A percentile compares a stretch with the other conserved stretches of the same genome.
These are phyloP conservation scores for Stylonectria norvegica DNA, from an alignment of 2,329 filamentous ascomycete species.

Conservation along the genomic window DNA sequence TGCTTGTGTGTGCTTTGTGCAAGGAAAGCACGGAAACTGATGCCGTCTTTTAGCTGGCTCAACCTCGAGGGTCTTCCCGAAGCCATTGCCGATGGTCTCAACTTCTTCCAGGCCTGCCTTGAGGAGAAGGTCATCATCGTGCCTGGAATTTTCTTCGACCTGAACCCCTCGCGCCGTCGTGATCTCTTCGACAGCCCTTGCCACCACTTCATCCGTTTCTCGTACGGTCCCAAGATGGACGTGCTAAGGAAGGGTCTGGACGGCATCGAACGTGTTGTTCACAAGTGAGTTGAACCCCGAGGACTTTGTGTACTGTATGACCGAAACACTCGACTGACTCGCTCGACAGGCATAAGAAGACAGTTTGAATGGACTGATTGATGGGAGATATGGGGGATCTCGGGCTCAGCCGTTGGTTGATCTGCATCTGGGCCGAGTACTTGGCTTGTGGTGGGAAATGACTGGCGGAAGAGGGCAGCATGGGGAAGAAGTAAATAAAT, in stretches of 20 bases:
- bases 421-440: not conserved
- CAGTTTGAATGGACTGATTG: conserved; percentile 1
- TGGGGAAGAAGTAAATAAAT: not conserved
- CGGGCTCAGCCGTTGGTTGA: not conserved
- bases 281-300: conserved; percentile 52
- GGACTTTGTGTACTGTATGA: not conserved
- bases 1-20: not conserved
- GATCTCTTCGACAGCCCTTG: conserved; percentile 94
- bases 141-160: conserved; percentile 95
- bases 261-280: conserved; percentile 78
- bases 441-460: not conserved
- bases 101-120: conserved; percentile 94
- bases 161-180: conserved; percentile 84
- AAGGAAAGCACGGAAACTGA: not conserved
- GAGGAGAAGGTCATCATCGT: conserved; percentile 96
- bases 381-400: not conserved
- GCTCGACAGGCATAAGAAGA: conserved; percentile 20
- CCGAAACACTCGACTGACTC: conserved; percentile 7
- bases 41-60: conserved; percentile 42
- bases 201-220: conserved; percentile 85
- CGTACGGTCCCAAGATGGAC: conserved; percentile 80
- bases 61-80: conserved; percentile 66
- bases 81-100: conserved; percentile 87
- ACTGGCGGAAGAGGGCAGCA: not conserved
- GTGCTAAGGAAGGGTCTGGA: conserved; percentile 75